Percentiles rank a stretch among this genome's conserved stretches.
Conservation (phyloP, 139 green algal genomes). For the Pleodorina starrii region DNA sequence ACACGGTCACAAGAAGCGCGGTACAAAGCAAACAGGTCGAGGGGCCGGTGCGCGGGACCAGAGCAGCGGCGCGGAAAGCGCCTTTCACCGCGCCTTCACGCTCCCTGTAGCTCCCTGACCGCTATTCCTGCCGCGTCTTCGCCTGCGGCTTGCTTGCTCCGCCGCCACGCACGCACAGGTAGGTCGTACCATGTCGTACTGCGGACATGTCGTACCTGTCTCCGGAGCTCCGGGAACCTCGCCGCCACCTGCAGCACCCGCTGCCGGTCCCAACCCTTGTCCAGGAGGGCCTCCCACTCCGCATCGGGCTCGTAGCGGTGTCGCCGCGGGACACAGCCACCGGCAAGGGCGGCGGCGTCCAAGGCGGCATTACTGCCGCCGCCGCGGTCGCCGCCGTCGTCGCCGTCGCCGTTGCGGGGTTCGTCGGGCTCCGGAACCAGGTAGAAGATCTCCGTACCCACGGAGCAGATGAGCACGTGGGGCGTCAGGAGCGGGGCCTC, state of each 20-base stretch:
- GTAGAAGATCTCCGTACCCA: slow-evolving; percentile 93
- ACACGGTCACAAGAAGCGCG: too few relatives aligned
- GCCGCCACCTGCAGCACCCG: slow-evolving; percentile 55
- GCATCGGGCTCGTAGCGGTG: slow-evolving; percentile 63
- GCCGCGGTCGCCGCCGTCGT: neutral
- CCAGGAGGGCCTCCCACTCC: slow-evolving; percentile 76
- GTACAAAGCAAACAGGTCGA: too few relatives aligned
- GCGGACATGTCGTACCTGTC: slow-evolving; percentile 58
- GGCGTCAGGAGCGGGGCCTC: slow-evolving; percentile 86
- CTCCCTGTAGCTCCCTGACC: too few relatives aligned
- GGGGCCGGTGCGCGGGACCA: too few relatives aligned
- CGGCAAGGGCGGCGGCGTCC: too few relatives aligned
- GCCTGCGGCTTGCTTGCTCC: too few relatives aligned
- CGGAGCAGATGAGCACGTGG: slow-evolving; percentile 92
- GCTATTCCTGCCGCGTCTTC: too few relatives aligned
- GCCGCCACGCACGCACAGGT: too few relatives aligned
- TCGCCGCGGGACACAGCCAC: too few relatives aligned
- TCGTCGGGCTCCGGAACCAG: neutral
- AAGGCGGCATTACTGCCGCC: too few relatives aligned
- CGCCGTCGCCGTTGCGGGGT: neutral
- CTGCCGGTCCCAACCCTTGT: slow-evolving; percentile 75
- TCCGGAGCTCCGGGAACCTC: slow-evolving; percentile 58
- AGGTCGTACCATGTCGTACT: neutral
- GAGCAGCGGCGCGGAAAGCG: too few relatives aligned
- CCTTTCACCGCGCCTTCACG: too few relatives aligned